Conservation (phyloP, 352 stramenopile species). For the Globisporangium spiculum region DNA sequence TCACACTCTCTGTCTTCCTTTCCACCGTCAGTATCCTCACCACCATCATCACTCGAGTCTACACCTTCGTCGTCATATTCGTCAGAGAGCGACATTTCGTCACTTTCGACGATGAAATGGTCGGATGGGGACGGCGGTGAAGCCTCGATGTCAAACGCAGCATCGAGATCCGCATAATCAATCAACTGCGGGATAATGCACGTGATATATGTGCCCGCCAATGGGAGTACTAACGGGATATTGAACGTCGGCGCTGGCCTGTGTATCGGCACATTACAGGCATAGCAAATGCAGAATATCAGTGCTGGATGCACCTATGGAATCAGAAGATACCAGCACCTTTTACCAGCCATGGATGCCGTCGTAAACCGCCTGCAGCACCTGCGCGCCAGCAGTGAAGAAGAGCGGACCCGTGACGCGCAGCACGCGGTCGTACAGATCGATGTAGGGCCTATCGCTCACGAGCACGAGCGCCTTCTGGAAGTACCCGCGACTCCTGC, state of each 20-base stretch:
- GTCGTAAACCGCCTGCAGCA: conserved; percentile 69
- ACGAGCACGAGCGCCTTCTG: conserved; percentile 85
- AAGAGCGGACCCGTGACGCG: conserved; percentile 71
- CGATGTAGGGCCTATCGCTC: conserved; percentile 62
- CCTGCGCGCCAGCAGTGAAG: conserved; percentile 67
- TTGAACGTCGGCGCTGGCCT: conserved; percentile 58
- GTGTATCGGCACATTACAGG: not conserved
- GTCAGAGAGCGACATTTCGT: conserved; percentile 25
- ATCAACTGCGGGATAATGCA: conserved; percentile 71
- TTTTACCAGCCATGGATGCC: conserved; percentile 68
- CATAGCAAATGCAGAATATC: not conserved
- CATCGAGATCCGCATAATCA: conserved; percentile 47
- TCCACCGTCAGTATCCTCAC: conserved; percentile 16
- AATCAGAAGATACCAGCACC: not conserved
- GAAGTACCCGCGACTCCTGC: conserved; percentile 70
- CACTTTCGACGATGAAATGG: conserved; percentile 39
- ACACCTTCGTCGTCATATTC: conserved; percentile 29
- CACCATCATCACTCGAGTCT: conserved; percentile 24
- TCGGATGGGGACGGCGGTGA: conserved; percentile 36
- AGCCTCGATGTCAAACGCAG: conserved; percentile 26
- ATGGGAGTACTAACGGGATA: conserved; percentile 46
- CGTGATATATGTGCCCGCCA: conserved; percentile 74
- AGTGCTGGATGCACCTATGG: not conserved
- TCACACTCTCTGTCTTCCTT: conserved; percentile 14
- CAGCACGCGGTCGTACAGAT: conserved; percentile 75